Conservation (phyloP, 2,329 filamentous ascomycete genomes). For the Arachnomyces sp. region DNA sequence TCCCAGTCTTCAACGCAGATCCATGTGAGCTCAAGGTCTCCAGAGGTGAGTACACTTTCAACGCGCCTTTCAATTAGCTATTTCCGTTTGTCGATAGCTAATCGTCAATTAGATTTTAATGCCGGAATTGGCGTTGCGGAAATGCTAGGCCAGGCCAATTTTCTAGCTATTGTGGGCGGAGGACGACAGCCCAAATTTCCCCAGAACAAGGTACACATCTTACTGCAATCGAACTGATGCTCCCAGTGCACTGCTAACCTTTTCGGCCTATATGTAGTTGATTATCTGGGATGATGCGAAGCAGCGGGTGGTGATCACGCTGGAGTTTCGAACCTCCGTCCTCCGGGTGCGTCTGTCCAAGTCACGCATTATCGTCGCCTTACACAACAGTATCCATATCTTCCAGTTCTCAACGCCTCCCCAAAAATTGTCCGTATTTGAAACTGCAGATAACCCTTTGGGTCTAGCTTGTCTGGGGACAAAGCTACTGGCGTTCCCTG, state of each 20-base stretch:
- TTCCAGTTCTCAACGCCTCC: constrained; percentile 72
- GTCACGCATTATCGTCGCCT: constrained; percentile 68
- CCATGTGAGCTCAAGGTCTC: constrained; percentile 62
- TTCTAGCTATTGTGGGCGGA: constrained; percentile 81
- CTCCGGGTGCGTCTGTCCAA: constrained; percentile 71
- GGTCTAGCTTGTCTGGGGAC: constrained; percentile 73
- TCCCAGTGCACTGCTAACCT: background rate
- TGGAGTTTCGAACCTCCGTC: constrained; percentile 74
- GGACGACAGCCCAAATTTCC: constrained; percentile 79
- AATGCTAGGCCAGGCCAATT: constrained; percentile 82
- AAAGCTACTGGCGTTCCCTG: constrained; percentile 72
- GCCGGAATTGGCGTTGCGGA: constrained; percentile 74
- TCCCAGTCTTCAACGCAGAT: constrained; percentile 62
- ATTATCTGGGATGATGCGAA: constrained; percentile 89
- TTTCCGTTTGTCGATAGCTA: too few species aligned
- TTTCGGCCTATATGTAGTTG: constrained; percentile 36
- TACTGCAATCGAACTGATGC: background rate
- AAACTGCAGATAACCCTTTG: constrained; percentile 76
- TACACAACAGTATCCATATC: constrained; percentile 73
- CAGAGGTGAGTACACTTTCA: constrained; percentile 46
- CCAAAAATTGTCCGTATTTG: constrained; percentile 64
- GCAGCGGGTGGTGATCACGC: constrained; percentile 63
- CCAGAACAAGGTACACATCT: constrained; percentile 62
- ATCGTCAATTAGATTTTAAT: constrained; percentile 55
- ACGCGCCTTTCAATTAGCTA: background rate